Evolutionary conservation across 192 early-diverging fungal genomes (phyloP).

Genomic region (Dissophora globulifera): DNA sequence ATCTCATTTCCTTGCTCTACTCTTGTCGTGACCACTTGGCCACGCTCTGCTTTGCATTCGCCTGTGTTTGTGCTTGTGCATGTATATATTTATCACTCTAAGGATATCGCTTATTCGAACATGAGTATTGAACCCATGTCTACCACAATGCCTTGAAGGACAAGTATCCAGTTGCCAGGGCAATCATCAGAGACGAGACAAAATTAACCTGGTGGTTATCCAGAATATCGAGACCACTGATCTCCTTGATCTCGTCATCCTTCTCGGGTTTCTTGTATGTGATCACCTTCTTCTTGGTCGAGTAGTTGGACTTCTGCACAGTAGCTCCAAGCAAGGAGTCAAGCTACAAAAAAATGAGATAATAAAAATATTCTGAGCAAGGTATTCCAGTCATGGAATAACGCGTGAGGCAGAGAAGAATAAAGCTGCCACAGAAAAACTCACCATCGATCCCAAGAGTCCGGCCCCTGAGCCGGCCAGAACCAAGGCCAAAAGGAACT

Average conservation of each 20-base stretch:
- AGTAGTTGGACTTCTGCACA: conserved; percentile 77
- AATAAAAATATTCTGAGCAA: no score
- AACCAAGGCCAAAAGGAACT: conserved; percentile 48
- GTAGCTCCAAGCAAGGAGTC: conserved; percentile 92
- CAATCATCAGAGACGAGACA: conserved; percentile 70
- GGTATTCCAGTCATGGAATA: no score
- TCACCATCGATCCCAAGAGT: conserved; percentile 78
- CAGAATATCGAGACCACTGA: conserved; percentile 77
- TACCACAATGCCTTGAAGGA: conserved; percentile 29
- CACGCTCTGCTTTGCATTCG: no score
- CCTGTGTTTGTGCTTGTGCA: no score
- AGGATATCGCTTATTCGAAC: no score
- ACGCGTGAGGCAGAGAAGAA: neutral
- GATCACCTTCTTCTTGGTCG: conserved; percentile 69
- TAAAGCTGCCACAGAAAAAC: neutral
- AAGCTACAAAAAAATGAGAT: conserved; percentile 53
- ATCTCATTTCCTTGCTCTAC: no score
- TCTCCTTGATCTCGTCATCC: conserved; percentile 58
- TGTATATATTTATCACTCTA: no score
- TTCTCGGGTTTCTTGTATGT: conserved; percentile 54
- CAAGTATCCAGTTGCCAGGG: conserved; percentile 56
- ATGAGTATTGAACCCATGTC: neutral
- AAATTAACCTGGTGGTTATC: conserved; percentile 88
- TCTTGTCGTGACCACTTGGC: no score
- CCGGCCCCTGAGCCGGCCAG: conserved; percentile 72